phyloP scores from a whole-genome alignment of 1,139 yeast genomes.

The Meyerozyma guilliermondii region DNA sequence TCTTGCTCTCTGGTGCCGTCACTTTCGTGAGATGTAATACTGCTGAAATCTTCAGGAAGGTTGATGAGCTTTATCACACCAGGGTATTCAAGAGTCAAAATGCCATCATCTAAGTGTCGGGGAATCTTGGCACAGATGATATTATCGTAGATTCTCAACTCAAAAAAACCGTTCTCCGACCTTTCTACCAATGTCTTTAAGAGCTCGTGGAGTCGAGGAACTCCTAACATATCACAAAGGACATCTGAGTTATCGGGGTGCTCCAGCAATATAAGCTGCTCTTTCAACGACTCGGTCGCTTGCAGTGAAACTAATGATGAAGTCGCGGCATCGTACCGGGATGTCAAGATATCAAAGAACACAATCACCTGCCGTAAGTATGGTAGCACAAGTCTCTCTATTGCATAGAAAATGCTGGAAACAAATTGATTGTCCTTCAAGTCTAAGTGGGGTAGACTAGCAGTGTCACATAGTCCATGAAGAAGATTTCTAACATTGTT shows the following conservation, averaged over 20 bases:
- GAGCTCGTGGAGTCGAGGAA: background rate
- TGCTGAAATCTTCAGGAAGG: conserved; percentile 31
- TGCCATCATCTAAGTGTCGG: conserved; percentile 17
- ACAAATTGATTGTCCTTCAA: conserved; percentile 7
- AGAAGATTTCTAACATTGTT: background rate
- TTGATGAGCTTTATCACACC: conserved; percentile 36
- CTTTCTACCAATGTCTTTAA: conserved; percentile 20
- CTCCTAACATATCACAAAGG: background rate
- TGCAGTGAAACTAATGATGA: background rate
- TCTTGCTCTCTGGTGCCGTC: conserved; percentile 11
- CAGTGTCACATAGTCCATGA: background rate
- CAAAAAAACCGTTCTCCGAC: conserved; percentile 5
- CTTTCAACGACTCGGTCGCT: background rate
- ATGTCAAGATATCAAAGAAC: conserved; percentile 30
- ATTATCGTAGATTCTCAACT: conserved; percentile 10
- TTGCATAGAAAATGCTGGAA: conserved; percentile 17
- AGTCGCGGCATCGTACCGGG: conserved; percentile 6
- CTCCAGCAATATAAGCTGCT: background rate
- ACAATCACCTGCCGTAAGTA: conserved; percentile 34
- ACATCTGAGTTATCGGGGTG: background rate
- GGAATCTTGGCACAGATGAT: conserved; percentile 25
- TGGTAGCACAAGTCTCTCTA: conserved; percentile 29
- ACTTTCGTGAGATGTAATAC: conserved; percentile 12
- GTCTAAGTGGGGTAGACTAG: background rate
- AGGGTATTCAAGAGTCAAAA: conserved; percentile 31